Percentiles rank a stretch among this genome's conserved stretches.
Evolutionary conservation across 495 filamentous ascomycete species (phyloP).

Genomic region (Saxophila tyrrhenica): DNA sequence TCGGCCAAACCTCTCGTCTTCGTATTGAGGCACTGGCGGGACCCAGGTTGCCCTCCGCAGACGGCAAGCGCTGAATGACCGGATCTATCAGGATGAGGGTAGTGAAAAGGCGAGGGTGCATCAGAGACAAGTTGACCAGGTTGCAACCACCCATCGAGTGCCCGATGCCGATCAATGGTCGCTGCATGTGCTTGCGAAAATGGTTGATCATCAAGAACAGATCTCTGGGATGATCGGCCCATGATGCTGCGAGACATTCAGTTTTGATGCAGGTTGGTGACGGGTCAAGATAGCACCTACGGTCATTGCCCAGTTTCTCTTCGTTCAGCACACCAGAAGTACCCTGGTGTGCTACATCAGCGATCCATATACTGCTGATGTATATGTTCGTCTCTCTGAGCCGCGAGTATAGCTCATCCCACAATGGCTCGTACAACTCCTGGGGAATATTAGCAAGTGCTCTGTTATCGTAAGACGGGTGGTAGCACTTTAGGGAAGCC

Average conservation of each 20-base stretch:
- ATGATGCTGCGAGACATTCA: constrained; percentile 33
- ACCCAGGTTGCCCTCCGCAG: constrained; percentile 21
- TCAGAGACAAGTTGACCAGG: constrained; percentile 49
- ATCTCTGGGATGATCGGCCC: constrained; percentile 81
- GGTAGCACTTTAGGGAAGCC: constrained; percentile 34
- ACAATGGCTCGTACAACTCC: constrained; percentile 39
- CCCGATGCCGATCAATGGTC: constrained; percentile 79
- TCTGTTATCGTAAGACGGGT: not conserved
- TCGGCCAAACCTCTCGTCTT: constrained; percentile 31
- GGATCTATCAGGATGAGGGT: constrained; percentile 74
- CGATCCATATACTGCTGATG: constrained; percentile 36
- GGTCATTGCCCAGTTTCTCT: constrained; percentile 32
- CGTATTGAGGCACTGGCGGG: constrained; percentile 24
- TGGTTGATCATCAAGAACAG: constrained; percentile 77
- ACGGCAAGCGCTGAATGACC: constrained; percentile 44
- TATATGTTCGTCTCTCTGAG: constrained; percentile 21
- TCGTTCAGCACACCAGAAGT: constrained; percentile 32
- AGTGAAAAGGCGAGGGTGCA: constrained; percentile 74
- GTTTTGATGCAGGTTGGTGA: not conserved
- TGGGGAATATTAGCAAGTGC: constrained; percentile 9
- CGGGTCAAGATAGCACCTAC: constrained; percentile 19
- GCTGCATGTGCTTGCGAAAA: constrained; percentile 71
- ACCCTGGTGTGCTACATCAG: constrained; percentile 36
- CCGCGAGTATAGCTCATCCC: constrained; percentile 31
- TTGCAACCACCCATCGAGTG: constrained; percentile 80